These are phyloP conservation scores for Coniochaeta prunicola DNA, from an alignment of 2,329 filamentous ascomycete species.

Conservation along the genomic window DNA sequence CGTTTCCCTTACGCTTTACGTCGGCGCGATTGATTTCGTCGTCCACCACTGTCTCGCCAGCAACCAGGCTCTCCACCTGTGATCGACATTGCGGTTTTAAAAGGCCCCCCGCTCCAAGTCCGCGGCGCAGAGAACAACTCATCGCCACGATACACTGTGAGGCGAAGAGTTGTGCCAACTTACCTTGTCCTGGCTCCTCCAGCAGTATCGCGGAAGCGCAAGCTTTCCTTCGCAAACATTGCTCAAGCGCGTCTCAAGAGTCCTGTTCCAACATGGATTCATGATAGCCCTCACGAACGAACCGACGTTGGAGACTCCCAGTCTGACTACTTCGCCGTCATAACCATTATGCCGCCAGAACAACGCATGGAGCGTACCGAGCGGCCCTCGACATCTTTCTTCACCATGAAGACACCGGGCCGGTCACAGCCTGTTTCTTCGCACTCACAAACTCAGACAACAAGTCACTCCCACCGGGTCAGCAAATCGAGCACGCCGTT, in stretches of 20 bases:
- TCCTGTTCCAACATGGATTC: background rate
- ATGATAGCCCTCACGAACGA: background rate
- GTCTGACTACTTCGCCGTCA: background rate
- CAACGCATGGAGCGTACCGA: slow-evolving; percentile 11
- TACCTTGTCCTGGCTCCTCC: slow-evolving; percentile 1
- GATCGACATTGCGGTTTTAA: background rate
- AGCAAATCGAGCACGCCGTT: slow-evolving; percentile 42
- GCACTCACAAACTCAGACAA: slow-evolving; percentile 22
- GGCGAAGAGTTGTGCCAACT: background rate
- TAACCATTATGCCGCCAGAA: slow-evolving; percentile 15
- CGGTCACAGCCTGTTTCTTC: slow-evolving; percentile 26
- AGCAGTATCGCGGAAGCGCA: background rate
- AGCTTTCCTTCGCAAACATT: background rate
- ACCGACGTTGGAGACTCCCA: background rate
- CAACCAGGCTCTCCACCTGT: background rate
- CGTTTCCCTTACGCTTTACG: background rate
- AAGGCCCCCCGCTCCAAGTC: background rate
- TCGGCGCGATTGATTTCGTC: background rate
- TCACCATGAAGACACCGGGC: slow-evolving; percentile 39
- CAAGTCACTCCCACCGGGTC: slow-evolving; percentile 17
- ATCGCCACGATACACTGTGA: background rate
- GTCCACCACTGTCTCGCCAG: background rate
- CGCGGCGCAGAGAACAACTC: background rate
- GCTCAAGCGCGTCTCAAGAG: background rate
- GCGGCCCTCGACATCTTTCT: slow-evolving; percentile 21